Percentiles rank a stretch among this genome's conserved stretches.
These are phyloP conservation scores for Xanthoceras sorbifolium DNA, from an alignment of 345 rosid genomes.

Conservation along the genomic window DNA sequence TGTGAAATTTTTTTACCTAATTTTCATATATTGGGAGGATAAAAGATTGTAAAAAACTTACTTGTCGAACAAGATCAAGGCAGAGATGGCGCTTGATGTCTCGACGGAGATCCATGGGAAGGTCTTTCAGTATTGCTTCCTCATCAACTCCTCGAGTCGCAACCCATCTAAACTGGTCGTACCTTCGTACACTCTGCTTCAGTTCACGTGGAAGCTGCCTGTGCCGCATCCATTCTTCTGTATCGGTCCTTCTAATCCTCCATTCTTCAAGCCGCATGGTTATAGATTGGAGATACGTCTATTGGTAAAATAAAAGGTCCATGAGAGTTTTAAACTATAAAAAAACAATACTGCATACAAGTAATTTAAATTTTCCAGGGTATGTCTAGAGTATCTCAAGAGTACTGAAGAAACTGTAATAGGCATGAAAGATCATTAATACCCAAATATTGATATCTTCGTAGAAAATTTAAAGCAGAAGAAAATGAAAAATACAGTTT, in stretches of 20 bases:
- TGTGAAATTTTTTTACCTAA: not conserved
- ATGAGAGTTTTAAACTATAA: not conserved
- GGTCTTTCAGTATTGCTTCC: slow-evolving; percentile 44
- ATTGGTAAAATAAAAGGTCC: not conserved
- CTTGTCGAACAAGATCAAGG: slow-evolving; percentile 58
- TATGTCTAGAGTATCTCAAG: not conserved
- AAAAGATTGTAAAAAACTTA: slow-evolving; percentile 18
- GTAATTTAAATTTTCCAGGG: not conserved
- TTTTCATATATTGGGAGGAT: not conserved
- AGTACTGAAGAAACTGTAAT: not conserved
- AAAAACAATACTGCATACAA: not conserved
- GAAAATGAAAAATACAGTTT: not conserved
- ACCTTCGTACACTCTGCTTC: slow-evolving; percentile 46
- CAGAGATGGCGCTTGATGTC: slow-evolving; percentile 66
- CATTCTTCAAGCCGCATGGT: slow-evolving; percentile 52
- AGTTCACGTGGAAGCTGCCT: slow-evolving; percentile 51
- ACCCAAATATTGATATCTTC: not conserved
- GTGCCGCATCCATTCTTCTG: slow-evolving; percentile 65
- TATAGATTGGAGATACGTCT: slow-evolving; percentile 62
- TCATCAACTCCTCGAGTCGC: slow-evolving; percentile 67
- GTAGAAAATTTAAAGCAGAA: not conserved
- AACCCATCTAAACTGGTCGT: slow-evolving; percentile 53
- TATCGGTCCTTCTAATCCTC: slow-evolving; percentile 58
- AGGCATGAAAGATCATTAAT: not conserved
- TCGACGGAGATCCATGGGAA: slow-evolving; percentile 54